Conservation (phyloP, 305 asterid species). For the Plantago lanceolata region DNA sequence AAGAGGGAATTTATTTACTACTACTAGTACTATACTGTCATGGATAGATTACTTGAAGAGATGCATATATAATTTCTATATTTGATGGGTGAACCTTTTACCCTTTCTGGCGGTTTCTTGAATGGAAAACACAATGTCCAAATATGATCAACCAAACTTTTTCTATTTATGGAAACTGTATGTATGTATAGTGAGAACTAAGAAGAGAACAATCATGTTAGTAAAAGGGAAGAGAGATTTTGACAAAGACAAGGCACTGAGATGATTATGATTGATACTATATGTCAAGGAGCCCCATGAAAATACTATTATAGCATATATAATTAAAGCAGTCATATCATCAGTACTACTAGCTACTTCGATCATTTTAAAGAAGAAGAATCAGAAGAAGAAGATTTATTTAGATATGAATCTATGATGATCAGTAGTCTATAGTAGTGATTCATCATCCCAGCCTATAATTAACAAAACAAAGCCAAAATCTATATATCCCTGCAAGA, state of each 20-base stretch:
- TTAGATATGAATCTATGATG: conserved; percentile 41
- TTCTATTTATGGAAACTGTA: conserved; percentile 30
- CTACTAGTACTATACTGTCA: neutral
- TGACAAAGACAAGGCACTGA: conserved; percentile 57
- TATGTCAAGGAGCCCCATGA: too few species aligned
- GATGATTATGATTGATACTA: neutral
- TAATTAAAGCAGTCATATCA: too few species aligned
- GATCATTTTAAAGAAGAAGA: too few species aligned
- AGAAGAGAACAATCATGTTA: conserved; percentile 37
- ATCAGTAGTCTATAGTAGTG: too few species aligned
- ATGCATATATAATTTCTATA: conserved; percentile 39
- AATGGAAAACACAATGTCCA: conserved; percentile 43
- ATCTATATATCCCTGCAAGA: too few species aligned
- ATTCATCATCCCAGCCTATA: too few species aligned
- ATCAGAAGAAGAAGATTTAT: too few species aligned
- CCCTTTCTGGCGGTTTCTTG: conserved; percentile 47
- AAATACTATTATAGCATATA: too few species aligned
- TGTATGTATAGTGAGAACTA: conserved; percentile 16
- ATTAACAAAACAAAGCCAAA: too few species aligned
- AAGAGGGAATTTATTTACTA: too few species aligned
- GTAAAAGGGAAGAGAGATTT: conserved; percentile 35
- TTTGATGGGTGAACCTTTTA: conserved; percentile 29
- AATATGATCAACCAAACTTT: conserved; percentile 32
- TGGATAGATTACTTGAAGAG: conserved; percentile 38
- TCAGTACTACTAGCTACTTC: too few species aligned